Conservation (phyloP, 1,284 basidiomycete genomes). For the Pyrrhoderma noxium region DNA sequence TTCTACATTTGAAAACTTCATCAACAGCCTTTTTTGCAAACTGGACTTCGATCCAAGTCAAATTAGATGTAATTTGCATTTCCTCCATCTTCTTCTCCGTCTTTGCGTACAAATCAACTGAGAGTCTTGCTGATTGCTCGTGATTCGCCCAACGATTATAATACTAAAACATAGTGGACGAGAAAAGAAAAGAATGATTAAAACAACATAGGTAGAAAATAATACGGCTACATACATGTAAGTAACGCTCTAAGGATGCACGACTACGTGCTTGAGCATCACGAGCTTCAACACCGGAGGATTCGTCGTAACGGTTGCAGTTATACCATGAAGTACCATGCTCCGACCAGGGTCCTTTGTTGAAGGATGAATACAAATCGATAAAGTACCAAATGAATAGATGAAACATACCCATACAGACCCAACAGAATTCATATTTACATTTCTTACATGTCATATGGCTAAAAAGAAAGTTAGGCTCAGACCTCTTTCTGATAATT, state of each 20-base stretch:
- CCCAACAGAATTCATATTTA: slow-evolving; percentile 84
- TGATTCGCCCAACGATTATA: slow-evolving; percentile 99
- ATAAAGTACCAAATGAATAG: background rate
- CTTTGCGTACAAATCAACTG: slow-evolving; percentile 84
- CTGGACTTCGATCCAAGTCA: slow-evolving; percentile 99
- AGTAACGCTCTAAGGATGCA: slow-evolving; percentile 87
- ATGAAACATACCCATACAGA: slow-evolving; percentile 59
- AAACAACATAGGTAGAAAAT: background rate
- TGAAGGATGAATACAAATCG: slow-evolving; percentile 30
- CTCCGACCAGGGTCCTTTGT: slow-evolving; percentile 88
- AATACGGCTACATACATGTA: slow-evolving; percentile 66
- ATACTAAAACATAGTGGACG: slow-evolving; percentile 66
- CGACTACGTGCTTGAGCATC: slow-evolving; percentile 87
- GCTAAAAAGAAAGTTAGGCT: slow-evolving; percentile 34
- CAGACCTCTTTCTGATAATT: slow-evolving; percentile 13
- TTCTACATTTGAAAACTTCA: slow-evolving; percentile 82
- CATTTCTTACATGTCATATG: slow-evolving; percentile 99
- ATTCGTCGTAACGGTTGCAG: slow-evolving; percentile 96
- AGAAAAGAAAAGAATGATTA: background rate
- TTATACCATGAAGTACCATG: slow-evolving; percentile 98
- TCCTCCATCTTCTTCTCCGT: slow-evolving; percentile 99
- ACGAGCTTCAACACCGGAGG: slow-evolving; percentile 79
- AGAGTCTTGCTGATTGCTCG: slow-evolving; percentile 95
- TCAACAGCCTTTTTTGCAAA: slow-evolving; percentile 98
- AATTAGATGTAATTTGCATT: slow-evolving; percentile 86